Evolutionary conservation across 345 rosid species (phyloP), one percentile per base, ranked within the genome.

Genomic region (Eutrema heterophyllum): DNA sequence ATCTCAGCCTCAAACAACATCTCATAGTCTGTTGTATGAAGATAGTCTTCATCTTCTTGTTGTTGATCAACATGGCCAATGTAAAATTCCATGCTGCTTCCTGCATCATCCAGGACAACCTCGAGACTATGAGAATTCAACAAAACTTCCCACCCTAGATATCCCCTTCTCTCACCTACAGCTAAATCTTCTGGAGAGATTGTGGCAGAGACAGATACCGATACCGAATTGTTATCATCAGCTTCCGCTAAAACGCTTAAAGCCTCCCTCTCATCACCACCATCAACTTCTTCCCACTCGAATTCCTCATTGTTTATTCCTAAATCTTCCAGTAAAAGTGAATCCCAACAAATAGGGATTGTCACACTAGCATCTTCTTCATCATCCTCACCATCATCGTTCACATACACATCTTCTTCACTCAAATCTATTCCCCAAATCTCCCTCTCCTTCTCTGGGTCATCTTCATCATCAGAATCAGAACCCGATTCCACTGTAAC

Each of bases 201-300:
- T 14, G 79, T 32, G 0, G 94, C 93, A 7, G 89, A 76, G 48
- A 85, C 70, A 21, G 95, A 84, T 5, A 85, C 72, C 0, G 93
- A 83, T 30, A 84, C 86, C 0, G 95, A 87, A 58, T 83, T 84
- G 62, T 67, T 86, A 67, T 86, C 89, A 55, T 83, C 91, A 56
- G 68, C 83, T 36, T 82, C 93, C 24, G 81, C 79, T 71, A 81
- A 79, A 82, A 83, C 81, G 45, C 88, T 92, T 39, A 86, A 61
- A 48, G 80, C 79, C 49, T 87, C 89, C 49, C 96, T 83, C 71
- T 89, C 96, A 65, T 89, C 92, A n/a, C 79, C 75, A 49, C 80
- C 79, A 50, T 86, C 88, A 41, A 93, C 92, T 78, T 94, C 96
- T 80, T 91, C 98, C 98, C 98, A 94, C 79, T 89, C 98, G 5